These are phyloP conservation scores for Pseudocercospora vitis DNA, from an alignment of 2,329 filamentous ascomycete genomes.

Conservation along the genomic window DNA sequence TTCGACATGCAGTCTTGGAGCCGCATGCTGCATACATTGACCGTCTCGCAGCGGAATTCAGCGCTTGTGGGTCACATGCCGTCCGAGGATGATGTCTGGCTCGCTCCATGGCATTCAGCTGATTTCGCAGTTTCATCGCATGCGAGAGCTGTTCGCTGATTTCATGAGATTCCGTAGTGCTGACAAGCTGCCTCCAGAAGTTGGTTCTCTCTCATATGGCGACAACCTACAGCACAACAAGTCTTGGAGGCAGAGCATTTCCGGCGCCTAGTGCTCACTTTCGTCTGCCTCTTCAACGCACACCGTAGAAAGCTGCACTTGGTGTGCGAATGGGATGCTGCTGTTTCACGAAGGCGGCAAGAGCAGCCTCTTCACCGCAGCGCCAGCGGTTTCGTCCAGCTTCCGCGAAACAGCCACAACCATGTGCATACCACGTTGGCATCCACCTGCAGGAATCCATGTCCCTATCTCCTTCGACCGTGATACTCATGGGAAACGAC, in stretches of 20 bases:
- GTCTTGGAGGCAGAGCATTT: not conserved
- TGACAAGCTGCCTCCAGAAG: not conserved
- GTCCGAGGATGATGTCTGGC: not conserved
- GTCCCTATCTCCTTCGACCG: no score
- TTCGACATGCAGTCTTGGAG: no score
- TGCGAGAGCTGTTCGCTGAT: not conserved
- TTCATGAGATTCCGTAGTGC: not conserved
- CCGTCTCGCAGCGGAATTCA: no score
- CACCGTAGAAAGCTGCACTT: no score
- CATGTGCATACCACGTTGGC: no score
- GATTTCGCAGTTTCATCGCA: not conserved
- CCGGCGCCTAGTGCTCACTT: not conserved
- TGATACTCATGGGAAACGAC: no score
- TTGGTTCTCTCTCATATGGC: not conserved
- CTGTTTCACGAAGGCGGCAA: constrained; percentile 1
- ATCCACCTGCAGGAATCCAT: no score
- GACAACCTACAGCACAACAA: not conserved
- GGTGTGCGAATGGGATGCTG: no score
- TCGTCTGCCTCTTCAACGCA: not conserved
- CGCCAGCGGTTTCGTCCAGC: no score
- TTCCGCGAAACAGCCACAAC: no score
- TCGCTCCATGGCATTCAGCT: not conserved
- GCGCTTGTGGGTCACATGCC: not conserved
- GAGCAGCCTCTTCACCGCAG: no score
- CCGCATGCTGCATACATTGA: no score